Base-by-base conservation (phyloP, 1,139 yeast species). In the Saccharomyces hybrid region DNA sequence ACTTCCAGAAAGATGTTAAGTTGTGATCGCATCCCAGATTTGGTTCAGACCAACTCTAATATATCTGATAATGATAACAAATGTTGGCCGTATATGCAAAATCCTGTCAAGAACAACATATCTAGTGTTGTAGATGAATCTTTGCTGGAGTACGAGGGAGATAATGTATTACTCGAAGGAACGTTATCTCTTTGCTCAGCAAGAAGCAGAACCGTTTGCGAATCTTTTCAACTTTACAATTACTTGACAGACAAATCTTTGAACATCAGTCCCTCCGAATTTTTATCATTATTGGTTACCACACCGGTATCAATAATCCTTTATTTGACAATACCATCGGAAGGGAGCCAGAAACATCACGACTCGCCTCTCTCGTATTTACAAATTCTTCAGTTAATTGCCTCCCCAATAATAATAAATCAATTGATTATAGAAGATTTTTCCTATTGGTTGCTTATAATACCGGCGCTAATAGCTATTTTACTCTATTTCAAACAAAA, bases 241-340 rank as follows among this genome's bases (percentile, higher is more conserved):
- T 56, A 51, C 34, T 19, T 58, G 38, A 41, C 47, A 6, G 56
- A 57, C 44, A 41, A 44, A n/a, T 25, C 53, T n/a, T 34, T 49
- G 42, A 29, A 47, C 4, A 50, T 56, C 16, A 55, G 62, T 4
- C 47, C 51, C 6, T 51, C 56, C 13, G 65, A 62, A 50, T 56
- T 56, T 47, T 42, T 55, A 9, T 53, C 58, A 14, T 51, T 62
- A 32, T 32, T 61, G 23, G 49, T 61, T 28, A 60, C 62, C 1
- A 59, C 63, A 11, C 65, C 65, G 16, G 51, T 59, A 13, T 51
- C 61, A 2, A 13, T 59, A 11, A 27, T 54, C 3, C 44, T 58
- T 16, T 52, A 55, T 44, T n/a, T 57, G 5, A 27, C 60, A 27
- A 55, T 62, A 23, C 65, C 64, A 26, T 53, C 49, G 3, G 50